A percentile compares a stretch with the other conserved stretches of the same genome.
These are phyloP conservation scores for Mycena sanguinolenta DNA, from an alignment of 768 basidiomycete genomes.

Conservation along the genomic window DNA sequence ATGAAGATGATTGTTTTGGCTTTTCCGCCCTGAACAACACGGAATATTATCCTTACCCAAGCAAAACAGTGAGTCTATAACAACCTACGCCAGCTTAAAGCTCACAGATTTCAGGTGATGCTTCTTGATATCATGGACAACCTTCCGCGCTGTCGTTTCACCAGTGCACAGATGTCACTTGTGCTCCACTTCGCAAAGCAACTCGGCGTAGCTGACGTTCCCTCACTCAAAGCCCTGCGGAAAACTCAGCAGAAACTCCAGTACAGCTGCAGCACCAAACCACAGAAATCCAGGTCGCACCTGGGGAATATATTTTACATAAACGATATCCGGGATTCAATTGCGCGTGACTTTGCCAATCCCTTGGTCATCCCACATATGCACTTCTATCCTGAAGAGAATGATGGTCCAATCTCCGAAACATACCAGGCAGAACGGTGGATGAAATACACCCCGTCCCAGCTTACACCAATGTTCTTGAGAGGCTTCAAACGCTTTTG, in stretches of 20 bases:
- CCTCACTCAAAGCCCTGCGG: slow-evolving; percentile 20
- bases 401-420: slow-evolving; percentile 29
- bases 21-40: too few relatives aligned
- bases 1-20: too few relatives aligned
- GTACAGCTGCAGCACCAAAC: neutral
- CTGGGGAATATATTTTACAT: slow-evolving; percentile 37
- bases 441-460: slow-evolving; percentile 21
- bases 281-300: neutral
- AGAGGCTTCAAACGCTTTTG: slow-evolving; percentile 30
- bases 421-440: slow-evolving; percentile 35
- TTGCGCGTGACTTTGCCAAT: slow-evolving; percentile 35
- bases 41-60: too few relatives aligned
- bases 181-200: slow-evolving; percentile 23
- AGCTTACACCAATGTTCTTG: slow-evolving; percentile 35
- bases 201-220: slow-evolving; percentile 27
- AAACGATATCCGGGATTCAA: slow-evolving; percentile 33
- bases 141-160: slow-evolving; percentile 34
- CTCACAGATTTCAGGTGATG: slow-evolving; percentile 20
- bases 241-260: slow-evolving; percentile 12
- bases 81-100: too few relatives aligned
- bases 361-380: slow-evolving; percentile 31
- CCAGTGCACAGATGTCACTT: slow-evolving; percentile 25
- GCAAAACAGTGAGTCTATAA: too few relatives aligned
- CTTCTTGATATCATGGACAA: slow-evolving; percentile 38
- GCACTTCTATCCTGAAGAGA: slow-evolving; percentile 36